These are phyloP conservation scores for Graphilbum sp. DNA, from an alignment of 2,329 filamentous ascomycete species.

Conservation along the genomic window DNA sequence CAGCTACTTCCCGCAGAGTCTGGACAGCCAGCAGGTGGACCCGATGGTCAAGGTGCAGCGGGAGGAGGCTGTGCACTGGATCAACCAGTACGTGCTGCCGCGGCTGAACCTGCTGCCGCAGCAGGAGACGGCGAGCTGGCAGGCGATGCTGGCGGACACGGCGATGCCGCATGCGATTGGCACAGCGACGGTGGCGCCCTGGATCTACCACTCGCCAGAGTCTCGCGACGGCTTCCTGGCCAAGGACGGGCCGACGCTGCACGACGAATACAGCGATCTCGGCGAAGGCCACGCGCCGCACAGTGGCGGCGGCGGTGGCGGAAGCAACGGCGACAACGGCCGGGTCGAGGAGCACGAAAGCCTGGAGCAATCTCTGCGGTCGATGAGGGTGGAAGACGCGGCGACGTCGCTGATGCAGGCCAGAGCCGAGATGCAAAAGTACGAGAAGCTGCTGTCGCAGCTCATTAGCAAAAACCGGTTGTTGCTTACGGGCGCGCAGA, in stretches of 20 bases:
- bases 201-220: constrained; percentile 25
- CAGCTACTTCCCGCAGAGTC: constrained; percentile 38
- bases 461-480: neutral
- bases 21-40: constrained; percentile 33
- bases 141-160: constrained; percentile 13
- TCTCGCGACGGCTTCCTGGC: neutral
- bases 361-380: neutral
- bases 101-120: constrained; percentile 36
- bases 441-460: neutral
- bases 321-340: neutral
- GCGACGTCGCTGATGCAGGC: neutral
- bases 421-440: neutral
- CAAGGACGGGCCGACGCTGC: constrained; percentile 1
- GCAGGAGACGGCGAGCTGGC: constrained; percentile 20
- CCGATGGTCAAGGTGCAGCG: constrained; percentile 49
- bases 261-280: neutral
- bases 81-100: constrained; percentile 52
- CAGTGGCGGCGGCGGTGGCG: neutral
- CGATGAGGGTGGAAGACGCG: neutral
- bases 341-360: neutral
- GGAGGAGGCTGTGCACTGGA: constrained; percentile 50
- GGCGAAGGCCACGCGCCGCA: no score
- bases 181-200: constrained; percentile 35
- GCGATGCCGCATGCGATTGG: constrained; percentile 19
- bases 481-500: neutral